Conservation (phyloP, 2,329 filamentous ascomycete species). For the Microsporum ferrugineum region DNA sequence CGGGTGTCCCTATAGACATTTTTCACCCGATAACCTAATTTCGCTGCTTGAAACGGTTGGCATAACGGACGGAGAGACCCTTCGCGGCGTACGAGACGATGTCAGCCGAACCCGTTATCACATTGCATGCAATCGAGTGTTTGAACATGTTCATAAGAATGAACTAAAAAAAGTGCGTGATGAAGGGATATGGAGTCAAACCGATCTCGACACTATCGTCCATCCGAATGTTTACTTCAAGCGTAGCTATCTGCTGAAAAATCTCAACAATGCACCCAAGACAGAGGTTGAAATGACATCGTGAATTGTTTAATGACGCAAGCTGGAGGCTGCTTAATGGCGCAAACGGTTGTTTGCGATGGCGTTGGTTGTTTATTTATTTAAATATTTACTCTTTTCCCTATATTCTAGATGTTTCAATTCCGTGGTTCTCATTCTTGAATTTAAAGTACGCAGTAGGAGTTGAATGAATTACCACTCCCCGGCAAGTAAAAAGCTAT, state of each 20-base stretch:
- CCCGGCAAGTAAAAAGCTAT: too few species aligned
- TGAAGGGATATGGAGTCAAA: constrained; percentile 56
- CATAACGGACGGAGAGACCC: constrained; percentile 62
- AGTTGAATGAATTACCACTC: too few species aligned
- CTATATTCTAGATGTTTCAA: not conserved
- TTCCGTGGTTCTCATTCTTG: not conserved
- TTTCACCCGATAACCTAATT: constrained; percentile 74
- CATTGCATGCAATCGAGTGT: constrained; percentile 92
- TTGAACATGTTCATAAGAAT: constrained; percentile 71
- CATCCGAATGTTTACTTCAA: constrained; percentile 99
- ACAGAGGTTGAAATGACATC: constrained; percentile 46
- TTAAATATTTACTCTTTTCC: not conserved
- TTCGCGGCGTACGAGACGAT: constrained; percentile 77
- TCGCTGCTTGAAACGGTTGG: constrained; percentile 65
- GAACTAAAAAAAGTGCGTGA: constrained; percentile 69
- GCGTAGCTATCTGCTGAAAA: constrained; percentile 78
- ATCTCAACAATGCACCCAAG: constrained; percentile 48
- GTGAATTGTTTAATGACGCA: constrained; percentile 8
- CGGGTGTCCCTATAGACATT: constrained; percentile 94
- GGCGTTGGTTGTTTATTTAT: not conserved
- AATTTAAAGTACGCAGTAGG: too few species aligned
- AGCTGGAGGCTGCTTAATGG: not conserved
- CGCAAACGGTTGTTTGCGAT: not conserved
- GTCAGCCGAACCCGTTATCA: constrained; percentile 82
- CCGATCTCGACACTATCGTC: constrained; percentile 84